A percentile compares a stretch with the other conserved stretches of the same genome.
These are phyloP conservation scores for Kuraishia hungarica DNA, from an alignment of 805 yeast species.

Conservation along the genomic window DNA sequence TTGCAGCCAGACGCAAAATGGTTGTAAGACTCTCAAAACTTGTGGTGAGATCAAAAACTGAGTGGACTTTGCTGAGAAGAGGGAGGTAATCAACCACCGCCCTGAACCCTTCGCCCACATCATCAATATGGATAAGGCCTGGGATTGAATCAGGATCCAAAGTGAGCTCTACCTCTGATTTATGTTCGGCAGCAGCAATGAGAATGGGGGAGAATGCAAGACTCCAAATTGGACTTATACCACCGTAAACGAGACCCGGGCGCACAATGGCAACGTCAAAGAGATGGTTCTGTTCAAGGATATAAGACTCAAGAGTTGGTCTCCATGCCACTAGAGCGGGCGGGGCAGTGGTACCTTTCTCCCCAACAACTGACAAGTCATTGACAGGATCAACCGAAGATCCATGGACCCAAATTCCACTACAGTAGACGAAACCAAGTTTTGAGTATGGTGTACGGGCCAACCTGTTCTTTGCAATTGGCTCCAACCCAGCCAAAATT, in stretches of 20 bases:
- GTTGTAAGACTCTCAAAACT: neutral
- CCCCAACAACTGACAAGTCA: neutral
- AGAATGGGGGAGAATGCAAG: neutral
- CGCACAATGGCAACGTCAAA: neutral
- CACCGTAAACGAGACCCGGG: neutral
- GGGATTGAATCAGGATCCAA: neutral
- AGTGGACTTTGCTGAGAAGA: neutral
- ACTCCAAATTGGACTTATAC: neutral
- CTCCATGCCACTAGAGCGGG: neutral
- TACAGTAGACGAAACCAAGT: neutral
- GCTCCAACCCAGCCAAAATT: neutral
- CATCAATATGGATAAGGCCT: neutral
- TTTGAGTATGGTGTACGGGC: neutral
- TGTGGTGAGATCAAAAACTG: neutral
- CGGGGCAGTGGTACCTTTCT: neutral
- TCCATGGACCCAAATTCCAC: neutral
- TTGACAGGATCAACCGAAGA: neutral
- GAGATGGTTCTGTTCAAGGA: neutral
- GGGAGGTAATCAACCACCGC: neutral
- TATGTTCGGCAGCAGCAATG: neutral
- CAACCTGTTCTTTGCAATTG: neutral
- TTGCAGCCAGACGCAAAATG: neutral
- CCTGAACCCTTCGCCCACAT: neutral
- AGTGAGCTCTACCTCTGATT: neutral
- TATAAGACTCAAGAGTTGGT: neutral